Evolutionary conservation across 78 protist species (phyloP), one percentile per base, ranked within the genome.

Genomic region (Dictyostelium firmibasis): DNA sequence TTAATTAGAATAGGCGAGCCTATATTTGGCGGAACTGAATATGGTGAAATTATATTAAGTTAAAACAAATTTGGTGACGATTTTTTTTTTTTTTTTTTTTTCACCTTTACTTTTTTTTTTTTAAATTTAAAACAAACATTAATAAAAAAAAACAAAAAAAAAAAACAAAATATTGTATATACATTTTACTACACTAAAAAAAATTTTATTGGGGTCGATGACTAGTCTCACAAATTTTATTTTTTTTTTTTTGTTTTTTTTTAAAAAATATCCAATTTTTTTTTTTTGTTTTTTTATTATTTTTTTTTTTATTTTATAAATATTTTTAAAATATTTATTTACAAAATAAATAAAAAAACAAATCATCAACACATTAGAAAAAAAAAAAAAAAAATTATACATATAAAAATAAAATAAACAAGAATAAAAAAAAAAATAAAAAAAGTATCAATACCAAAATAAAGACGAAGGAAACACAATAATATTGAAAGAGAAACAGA

Each of bases 1-100:
- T n/a, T 86, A n/a, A 76, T 86, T 50, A 47, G 92, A 74, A 76
- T 86, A 20, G 92, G 92, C 23, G 92, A 86, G 6, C 92, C 92
- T 10, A 20, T 57, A 7, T 60, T n/a, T 60, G 92, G 92, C n/a
- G 50, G 53, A 1, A 53, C 84, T 8, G 92, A 86, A 77, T 14
- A 14, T 86, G 92, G 92, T 60, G 84, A 86, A 18, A 75, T 27
- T 3, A 75, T 86, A 1, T 86, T 76, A 47, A 23, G 47, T 23
- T 29, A 47, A 35, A 31, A 72, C 2, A 14, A 67, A 67, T 67
- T 60, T 60, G 5, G 27, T 5, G 20, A 6, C 27, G 16, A 38
- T 4, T 38, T 38, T 38, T 50, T 50, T 50, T 50, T 50, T 8
- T 6, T 50, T 50, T 50, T 50, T 50, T 50, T 50, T 9, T 44